Evolutionary conservation across 331 rosid genomes (phyloP), one percentile per base, ranked within the genome.

Genomic region (Quercus phellos): DNA sequence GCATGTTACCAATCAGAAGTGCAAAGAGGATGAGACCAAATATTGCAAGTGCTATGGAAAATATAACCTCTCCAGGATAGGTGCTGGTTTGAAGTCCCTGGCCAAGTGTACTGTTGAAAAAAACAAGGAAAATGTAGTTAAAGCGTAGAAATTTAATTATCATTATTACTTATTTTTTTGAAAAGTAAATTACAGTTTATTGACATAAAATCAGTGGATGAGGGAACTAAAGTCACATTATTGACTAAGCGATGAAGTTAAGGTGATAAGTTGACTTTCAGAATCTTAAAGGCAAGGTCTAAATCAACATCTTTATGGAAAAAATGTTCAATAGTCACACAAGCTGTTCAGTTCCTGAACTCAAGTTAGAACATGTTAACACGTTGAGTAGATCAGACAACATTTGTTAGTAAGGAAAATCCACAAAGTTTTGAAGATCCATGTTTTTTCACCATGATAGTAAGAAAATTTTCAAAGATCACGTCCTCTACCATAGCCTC

Each of bases 1-100:
- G 99, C 99, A 95, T 95, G 85, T 95, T 95, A 73, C 99, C 99
- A 81, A 95, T 95, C 69, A 95, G 88, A 88, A 95, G 99, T 0
- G 98, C 99, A 74, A 95, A 95, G 84, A 95, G 99, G 86, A 95
- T 95, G 82, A 95, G 97, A 54, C 98, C 99, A 42, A 73, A 60
- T 81, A 91, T 89, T 69, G 97, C 98, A 9, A 95, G 89, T 27
- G 96, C 89, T 53, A 95, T 95, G 70, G 99, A 95, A 87, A 95
- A 95, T 83, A 95, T 87, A 77, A 91, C 98, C 85, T 95, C 99
- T 69, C 90, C 90, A 26, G 97, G 94, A 69, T 88, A 93, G 71
- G 94, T 91, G 90, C 99, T 95, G 59, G 99, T 95, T 81, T 82
- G 64, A 79, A 95, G 98, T 46, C 99, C 99, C 88, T 95, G 99